Conservation (phyloP, 345 rosid genomes). For the Arabis hirsuta region DNA sequence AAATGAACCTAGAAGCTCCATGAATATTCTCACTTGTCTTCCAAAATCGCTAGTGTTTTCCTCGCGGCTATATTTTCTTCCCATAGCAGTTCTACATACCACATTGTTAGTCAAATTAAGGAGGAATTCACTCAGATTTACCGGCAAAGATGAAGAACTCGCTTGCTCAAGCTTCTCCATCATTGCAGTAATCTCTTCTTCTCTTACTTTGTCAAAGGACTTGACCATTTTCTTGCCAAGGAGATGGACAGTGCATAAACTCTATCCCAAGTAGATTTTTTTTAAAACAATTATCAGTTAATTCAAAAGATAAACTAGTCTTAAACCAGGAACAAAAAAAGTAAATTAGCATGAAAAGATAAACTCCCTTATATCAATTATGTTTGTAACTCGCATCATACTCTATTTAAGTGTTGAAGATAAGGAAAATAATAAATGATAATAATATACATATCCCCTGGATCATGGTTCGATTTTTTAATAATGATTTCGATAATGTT, state of each 20-base stretch:
- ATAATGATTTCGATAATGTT: too few relatives aligned
- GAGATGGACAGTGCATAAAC: constrained; percentile 51
- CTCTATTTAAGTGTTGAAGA: too few relatives aligned
- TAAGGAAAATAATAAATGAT: too few relatives aligned
- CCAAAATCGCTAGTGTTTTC: constrained; percentile 43
- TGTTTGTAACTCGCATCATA: too few relatives aligned
- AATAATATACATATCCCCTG: too few relatives aligned
- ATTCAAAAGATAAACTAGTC: neutral
- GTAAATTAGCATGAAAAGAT: neutral
- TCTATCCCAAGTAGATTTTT: constrained; percentile 5
- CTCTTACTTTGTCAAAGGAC: constrained; percentile 46
- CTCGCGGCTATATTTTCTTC: constrained; percentile 54
- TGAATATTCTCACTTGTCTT: constrained; percentile 37
- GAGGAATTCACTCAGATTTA: constrained; percentile 50
- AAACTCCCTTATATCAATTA: too few relatives aligned
- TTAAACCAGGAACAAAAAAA: neutral
- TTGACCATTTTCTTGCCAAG: constrained; percentile 51
- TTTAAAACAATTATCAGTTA: too few relatives aligned
- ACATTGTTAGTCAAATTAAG: constrained; percentile 47
- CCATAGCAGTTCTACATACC: constrained; percentile 53
- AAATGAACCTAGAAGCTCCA: constrained; percentile 44
- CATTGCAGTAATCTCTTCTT: constrained; percentile 50
- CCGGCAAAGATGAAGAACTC: constrained; percentile 21
- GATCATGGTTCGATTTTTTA: too few relatives aligned
- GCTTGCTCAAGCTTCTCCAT: constrained; percentile 39